phyloP scores from a whole-genome alignment of 2,329 filamentous ascomycete species.

The Fusarium irregulare region DNA sequence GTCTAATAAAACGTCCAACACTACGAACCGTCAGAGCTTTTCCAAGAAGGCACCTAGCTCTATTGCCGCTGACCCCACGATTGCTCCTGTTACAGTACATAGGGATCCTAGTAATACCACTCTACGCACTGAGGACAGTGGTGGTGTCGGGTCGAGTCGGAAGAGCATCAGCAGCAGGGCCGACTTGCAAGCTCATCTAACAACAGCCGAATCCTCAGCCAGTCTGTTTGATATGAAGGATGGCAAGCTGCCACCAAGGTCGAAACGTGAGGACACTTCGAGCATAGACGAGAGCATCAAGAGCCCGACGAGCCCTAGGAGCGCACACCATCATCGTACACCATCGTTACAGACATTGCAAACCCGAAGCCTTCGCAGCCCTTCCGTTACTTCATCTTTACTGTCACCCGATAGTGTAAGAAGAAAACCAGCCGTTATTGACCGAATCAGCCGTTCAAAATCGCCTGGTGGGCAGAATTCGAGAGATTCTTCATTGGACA shows the following conservation, averaged over 20 bases:
- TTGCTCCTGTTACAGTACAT: constrained; percentile 64
- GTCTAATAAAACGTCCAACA: constrained; percentile 57
- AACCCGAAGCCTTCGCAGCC: constrained; percentile 50
- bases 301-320: constrained; percentile 59
- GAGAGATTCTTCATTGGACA: constrained; percentile 69
- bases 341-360: constrained; percentile 54
- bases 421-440: constrained; percentile 64
- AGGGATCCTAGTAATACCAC: constrained; percentile 59
- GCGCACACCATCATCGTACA: constrained; percentile 48
- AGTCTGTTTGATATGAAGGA: constrained; percentile 55
- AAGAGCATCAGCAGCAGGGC: constrained; percentile 57
- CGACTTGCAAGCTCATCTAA: constrained; percentile 54
- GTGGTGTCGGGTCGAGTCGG: constrained; percentile 52
- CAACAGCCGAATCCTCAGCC: constrained; percentile 51
- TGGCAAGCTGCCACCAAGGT: constrained; percentile 49
- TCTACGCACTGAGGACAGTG: constrained; percentile 57
- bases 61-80: constrained; percentile 56
- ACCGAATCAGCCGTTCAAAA: constrained; percentile 63
- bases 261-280: constrained; percentile 57
- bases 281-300: constrained; percentile 62
- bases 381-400: constrained; percentile 52
- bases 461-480: constrained; percentile 60
- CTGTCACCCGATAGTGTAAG: constrained; percentile 54
- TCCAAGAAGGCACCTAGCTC: constrained; percentile 58
- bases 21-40: constrained; percentile 54